A percentile compares a stretch with the other conserved stretches of the same genome.
These are phyloP conservation scores for Triangularia setosa DNA, from an alignment of 2,329 filamentous ascomycete genomes.

Conservation along the genomic window DNA sequence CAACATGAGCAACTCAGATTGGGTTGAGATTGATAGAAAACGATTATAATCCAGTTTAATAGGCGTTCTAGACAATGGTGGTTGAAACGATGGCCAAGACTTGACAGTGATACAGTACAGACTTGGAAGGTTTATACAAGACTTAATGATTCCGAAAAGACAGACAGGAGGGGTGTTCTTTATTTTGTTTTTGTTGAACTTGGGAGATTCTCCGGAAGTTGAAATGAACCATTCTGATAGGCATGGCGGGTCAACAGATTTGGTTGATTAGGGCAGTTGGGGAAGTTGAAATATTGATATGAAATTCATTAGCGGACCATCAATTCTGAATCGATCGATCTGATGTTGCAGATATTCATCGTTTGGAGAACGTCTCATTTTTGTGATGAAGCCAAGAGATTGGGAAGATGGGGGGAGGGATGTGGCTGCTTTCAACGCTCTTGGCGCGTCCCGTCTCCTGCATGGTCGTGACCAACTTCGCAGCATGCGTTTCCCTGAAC, in stretches of 20 bases:
- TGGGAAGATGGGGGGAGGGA: background rate
- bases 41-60: background rate
- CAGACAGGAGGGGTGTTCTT: background rate
- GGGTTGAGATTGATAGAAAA: background rate
- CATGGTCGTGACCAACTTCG: background rate
- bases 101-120: background rate
- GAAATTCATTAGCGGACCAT: no score
- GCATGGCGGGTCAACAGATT: background rate
- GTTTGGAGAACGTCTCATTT: background rate
- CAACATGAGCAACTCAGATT: conserved; percentile 26
- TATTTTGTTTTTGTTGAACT: background rate
- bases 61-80: background rate
- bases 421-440: conserved; percentile 6
- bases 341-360: background rate
- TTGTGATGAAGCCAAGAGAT: background rate
- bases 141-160: background rate
- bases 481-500: background rate
- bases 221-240: background rate
- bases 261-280: background rate
- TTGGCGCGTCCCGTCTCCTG: background rate
- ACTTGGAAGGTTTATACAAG: background rate
- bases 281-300: background rate
- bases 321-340: background rate
- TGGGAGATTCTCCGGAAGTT: background rate
- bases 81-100: background rate